Base-by-base conservation (phyloP, 176 grass and related monocot genomes). In the Tuctoria greenei region DNA sequence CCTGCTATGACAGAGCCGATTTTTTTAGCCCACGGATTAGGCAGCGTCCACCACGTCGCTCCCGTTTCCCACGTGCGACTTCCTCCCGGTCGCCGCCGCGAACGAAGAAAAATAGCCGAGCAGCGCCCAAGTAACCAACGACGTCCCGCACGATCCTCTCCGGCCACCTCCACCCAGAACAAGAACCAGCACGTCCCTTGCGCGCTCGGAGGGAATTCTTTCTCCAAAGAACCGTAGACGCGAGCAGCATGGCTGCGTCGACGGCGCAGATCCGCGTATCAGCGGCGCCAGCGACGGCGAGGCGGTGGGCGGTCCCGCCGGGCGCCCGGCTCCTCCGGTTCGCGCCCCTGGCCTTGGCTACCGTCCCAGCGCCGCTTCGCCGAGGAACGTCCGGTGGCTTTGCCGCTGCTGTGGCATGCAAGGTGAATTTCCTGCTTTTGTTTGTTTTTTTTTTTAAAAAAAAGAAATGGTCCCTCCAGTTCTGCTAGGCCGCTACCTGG, bases 201-300 rank as follows among this genome's bases (percentile, higher is more conserved):
- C 68, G 27, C 45, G 27, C 5, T 52, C 67, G 51, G 51, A 16
- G 43, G 18, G 25, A 47, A 28, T 28, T 13, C 26, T 0, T 45
- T 36, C 45, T 35, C 45, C 28, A 26, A 4, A 23, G 8, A 5
- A 28, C 67, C 26, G 45, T 4, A 70, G 25, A 18, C 42, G 66
- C 65, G 15, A 11, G 42, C 52, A 6, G 18, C 60, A 35, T 35
- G 72, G 39, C 57, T 63, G 84, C 84, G 76, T 67, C 75, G 7
- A 17, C 75, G 20, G 63, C 81, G 24, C 91, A 80, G 77, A 47
- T 93, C 54, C 83, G 88, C 72, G 91, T 84, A 28, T 90, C 84
- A 3, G 54, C 67, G 20, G 23, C 12, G 13, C 9, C 31, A 35
- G 50, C 49, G 18, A 17, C 16, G 47, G 63, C 75, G 26, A 83